Evolutionary conservation across 139 green algal species (phyloP).

Genomic region (Coccomyxa sp.): DNA sequence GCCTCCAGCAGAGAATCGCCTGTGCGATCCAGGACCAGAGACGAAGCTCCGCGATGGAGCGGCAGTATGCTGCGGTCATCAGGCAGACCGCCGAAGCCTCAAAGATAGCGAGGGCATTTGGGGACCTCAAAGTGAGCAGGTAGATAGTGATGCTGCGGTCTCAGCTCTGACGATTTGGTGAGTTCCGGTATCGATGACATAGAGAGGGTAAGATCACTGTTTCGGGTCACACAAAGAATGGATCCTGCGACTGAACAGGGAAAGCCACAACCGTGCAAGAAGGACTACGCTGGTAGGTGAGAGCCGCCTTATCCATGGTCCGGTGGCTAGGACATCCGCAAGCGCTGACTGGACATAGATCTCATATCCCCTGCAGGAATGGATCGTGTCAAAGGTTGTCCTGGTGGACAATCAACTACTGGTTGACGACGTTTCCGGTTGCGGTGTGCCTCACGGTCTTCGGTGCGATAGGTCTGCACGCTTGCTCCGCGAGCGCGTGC

Average conservation of each 20-base stretch:
- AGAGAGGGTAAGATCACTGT: neutral
- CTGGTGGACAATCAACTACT: too few relatives aligned
- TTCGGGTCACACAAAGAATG: neutral
- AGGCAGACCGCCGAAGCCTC: neutral
- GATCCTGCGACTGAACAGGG: neutral
- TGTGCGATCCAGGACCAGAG: neutral
- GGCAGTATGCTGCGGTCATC: neutral
- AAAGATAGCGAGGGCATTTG: neutral
- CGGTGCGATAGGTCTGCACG: too few relatives aligned
- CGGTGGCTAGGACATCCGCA: too few relatives aligned
- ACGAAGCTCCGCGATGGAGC: neutral
- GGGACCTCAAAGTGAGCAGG: neutral
- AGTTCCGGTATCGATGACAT: neutral
- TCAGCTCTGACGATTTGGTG: neutral
- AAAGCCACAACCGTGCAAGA: neutral
- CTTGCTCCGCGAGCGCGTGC: too few relatives aligned
- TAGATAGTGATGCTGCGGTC: neutral
- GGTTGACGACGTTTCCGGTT: too few relatives aligned
- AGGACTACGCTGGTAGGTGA: neutral
- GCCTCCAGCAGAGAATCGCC: neutral
- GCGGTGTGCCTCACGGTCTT: too few relatives aligned
- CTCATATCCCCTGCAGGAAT: too few relatives aligned
- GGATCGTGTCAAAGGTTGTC: too few relatives aligned
- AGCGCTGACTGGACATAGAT: too few relatives aligned
- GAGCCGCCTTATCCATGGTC: too few relatives aligned